A percentile compares a stretch with the other conserved stretches of the same genome.
phyloP scores from a whole-genome alignment of 192 early-diverging fungal species.

The Podila verticillata region DNA sequence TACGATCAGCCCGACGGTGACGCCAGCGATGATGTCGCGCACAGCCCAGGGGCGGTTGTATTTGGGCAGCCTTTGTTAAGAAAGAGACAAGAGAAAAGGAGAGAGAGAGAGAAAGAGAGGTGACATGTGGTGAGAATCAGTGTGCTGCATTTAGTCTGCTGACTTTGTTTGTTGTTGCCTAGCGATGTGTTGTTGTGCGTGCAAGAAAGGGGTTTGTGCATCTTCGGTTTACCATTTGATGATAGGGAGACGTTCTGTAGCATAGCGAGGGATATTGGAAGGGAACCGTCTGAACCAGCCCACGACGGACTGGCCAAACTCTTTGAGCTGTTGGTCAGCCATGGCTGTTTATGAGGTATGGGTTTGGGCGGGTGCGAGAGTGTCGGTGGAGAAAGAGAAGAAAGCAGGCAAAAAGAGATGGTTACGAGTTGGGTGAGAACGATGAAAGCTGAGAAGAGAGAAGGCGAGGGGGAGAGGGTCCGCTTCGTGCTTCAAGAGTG shows the following conservation, averaged over 20 bases:
- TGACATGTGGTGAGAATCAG: no score
- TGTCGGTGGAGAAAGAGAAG: background rate
- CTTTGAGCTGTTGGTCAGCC: conserved; percentile 42
- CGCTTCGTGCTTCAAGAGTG: background rate
- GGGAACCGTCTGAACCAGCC: conserved; percentile 39
- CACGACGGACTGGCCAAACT: conserved; percentile 27
- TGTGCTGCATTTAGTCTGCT: no score
- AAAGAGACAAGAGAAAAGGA: background rate
- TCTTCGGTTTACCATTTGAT: conserved; percentile 53
- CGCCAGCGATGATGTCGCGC: conserved; percentile 71
- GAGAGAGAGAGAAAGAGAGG: background rate
- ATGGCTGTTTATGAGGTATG: conserved; percentile 2
- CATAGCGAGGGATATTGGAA: conserved; percentile 30
- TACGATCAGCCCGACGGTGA: conserved; percentile 77
- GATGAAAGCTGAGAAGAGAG: no score
- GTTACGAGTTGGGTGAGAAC: background rate
- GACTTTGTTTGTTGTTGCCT: no score
- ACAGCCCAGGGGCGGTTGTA: conserved; percentile 55
- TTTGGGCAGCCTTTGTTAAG: conserved; percentile 33
- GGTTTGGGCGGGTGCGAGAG: background rate
- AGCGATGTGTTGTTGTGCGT: background rate
- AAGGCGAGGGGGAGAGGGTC: background rate
- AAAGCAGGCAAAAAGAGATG: background rate
- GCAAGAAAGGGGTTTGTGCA: no score
- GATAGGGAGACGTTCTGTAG: conserved; percentile 28